Evolutionary conservation across 192 early-diverging fungal genomes (phyloP).

Genomic region (Thamnidium elegans): DNA sequence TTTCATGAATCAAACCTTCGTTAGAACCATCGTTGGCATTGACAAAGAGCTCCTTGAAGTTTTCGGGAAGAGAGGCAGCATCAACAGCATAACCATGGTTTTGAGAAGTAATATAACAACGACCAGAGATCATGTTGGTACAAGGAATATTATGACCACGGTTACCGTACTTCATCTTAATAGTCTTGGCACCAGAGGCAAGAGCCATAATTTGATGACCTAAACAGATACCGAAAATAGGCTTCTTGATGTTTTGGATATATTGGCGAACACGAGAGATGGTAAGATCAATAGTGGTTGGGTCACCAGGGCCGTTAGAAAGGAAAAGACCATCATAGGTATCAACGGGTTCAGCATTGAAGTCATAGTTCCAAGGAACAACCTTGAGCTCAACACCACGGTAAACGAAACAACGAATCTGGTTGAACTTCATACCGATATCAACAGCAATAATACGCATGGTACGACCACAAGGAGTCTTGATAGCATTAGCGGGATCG

Average conservation of each 20-base stretch:
- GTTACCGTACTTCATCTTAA: slow-evolving; percentile 99
- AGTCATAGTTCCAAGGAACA: slow-evolving; percentile 97
- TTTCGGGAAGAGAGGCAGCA: slow-evolving; percentile 64
- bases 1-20: slow-evolving; percentile 93
- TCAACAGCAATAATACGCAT: slow-evolving; percentile 90
- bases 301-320: slow-evolving; percentile 98
- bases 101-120: slow-evolving; percentile 98
- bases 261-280: slow-evolving; percentile 73
- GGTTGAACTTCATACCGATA: slow-evolving; percentile 99
- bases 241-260: slow-evolving; percentile 70
- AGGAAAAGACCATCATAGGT: slow-evolving; percentile 89
- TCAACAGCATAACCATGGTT: slow-evolving; percentile 99
- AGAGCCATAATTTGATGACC: slow-evolving; percentile 96
- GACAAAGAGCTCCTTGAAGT: slow-evolving; percentile 89
- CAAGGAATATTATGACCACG: slow-evolving; percentile 99
- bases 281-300: slow-evolving; percentile 75
- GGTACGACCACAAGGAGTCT: slow-evolving; percentile 64
- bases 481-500: slow-evolving; percentile 48
- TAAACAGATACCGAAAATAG: slow-evolving; percentile 98
- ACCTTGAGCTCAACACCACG: slow-evolving; percentile 93
- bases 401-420: slow-evolving; percentile 96
- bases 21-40: slow-evolving; percentile 99
- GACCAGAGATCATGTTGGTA: slow-evolving; percentile 91
- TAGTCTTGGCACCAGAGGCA: slow-evolving; percentile 87
- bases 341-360: slow-evolving; percentile 57